Percentiles rank a stretch among this genome's conserved stretches.
These are phyloP conservation scores for Trichoderma koningii DNA, from an alignment of 2,329 filamentous ascomycete genomes.

Conservation along the genomic window DNA sequence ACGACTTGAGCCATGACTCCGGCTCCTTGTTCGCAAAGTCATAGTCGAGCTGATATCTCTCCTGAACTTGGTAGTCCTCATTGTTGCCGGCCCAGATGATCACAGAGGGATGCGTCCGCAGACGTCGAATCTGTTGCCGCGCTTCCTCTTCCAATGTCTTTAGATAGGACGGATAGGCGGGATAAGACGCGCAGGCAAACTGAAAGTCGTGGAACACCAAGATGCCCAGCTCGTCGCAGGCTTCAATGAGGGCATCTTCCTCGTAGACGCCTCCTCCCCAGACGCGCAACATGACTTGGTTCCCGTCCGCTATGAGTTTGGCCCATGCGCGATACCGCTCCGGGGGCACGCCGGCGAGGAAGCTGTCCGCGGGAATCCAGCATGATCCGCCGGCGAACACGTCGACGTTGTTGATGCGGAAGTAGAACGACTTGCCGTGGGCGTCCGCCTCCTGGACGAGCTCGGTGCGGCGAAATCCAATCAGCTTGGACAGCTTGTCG, in stretches of 20 bases:
- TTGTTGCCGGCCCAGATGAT: constrained; percentile 82
- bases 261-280: constrained; percentile 53
- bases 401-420: constrained; percentile 70
- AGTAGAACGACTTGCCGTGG: constrained; percentile 72
- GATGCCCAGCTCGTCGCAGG: constrained; percentile 68
- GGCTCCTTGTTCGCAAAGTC: constrained; percentile 72
- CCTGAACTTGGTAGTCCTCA: constrained; percentile 77
- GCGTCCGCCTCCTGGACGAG: constrained; percentile 58
- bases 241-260: constrained; percentile 63
- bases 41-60: constrained; percentile 68
- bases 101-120: constrained; percentile 65
- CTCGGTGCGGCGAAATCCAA: constrained; percentile 64
- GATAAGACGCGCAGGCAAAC: constrained; percentile 69
- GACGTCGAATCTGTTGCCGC: constrained; percentile 60
- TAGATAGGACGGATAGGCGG: constrained; percentile 60
- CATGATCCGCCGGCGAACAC: constrained; percentile 75
- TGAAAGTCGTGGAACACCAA: constrained; percentile 75
- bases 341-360: constrained; percentile 66
- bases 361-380: constrained; percentile 79
- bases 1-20: constrained; percentile 73
- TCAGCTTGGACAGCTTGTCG: constrained; percentile 48
- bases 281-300: constrained; percentile 35
- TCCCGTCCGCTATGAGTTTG: constrained; percentile 62
- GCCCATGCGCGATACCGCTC: constrained; percentile 57
- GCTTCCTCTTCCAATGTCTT: constrained; percentile 62